Conservation (phyloP, 2,329 filamentous ascomycete genomes). For the Aspergillus felis region DNA sequence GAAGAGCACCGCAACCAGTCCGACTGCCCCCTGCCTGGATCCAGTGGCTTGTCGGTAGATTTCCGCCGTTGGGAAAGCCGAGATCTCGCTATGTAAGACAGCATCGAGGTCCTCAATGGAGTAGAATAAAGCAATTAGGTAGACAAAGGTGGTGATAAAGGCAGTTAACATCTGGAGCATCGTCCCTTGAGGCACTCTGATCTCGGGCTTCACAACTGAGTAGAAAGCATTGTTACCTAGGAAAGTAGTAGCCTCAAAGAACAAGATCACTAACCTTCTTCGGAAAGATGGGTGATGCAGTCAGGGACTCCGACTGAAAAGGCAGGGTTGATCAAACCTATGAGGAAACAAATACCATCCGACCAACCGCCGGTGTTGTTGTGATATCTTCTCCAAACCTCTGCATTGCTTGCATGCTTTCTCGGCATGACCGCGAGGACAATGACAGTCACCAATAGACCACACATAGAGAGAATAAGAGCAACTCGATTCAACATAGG, state of each 20-base stretch:
- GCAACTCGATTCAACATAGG: conserved; percentile 52
- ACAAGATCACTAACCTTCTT: conserved; percentile 42
- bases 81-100: conserved; percentile 44
- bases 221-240: neutral
- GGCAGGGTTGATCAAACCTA: conserved; percentile 62
- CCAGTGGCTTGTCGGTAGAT: conserved; percentile 61
- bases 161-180: conserved; percentile 44
- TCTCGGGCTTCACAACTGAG: conserved; percentile 23
- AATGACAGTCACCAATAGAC: conserved; percentile 47
- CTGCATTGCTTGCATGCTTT: conserved; percentile 20
- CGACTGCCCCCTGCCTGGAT: conserved; percentile 48
- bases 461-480: conserved; percentile 50
- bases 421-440: conserved; percentile 48
- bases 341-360: conserved; percentile 46
- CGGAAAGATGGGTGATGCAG: conserved; percentile 58
- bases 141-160: conserved; percentile 42
- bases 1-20: conserved; percentile 52
- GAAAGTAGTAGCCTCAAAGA: neutral
- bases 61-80: conserved; percentile 59
- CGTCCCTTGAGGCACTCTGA: conserved; percentile 44
- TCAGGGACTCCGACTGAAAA: conserved; percentile 64
- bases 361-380: conserved; percentile 30
- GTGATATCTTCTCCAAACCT: conserved; percentile 27
- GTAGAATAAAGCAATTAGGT: conserved; percentile 44
- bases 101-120: conserved; percentile 44